A percentile compares a stretch with the other conserved stretches of the same genome.
Evolutionary conservation across 192 early-diverging fungal genomes (phyloP).

Genomic region (Cetraspora pellucida): DNA sequence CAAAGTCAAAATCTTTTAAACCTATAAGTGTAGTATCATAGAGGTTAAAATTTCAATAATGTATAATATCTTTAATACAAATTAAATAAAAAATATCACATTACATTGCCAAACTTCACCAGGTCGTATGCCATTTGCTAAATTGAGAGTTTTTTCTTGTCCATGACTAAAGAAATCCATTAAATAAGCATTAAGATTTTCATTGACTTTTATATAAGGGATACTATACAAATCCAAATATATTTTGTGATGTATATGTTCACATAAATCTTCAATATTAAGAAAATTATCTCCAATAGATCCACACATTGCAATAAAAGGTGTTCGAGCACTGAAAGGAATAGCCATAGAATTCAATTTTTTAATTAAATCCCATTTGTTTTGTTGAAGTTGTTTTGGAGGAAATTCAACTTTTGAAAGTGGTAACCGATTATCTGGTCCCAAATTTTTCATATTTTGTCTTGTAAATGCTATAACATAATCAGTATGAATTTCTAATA

Average conservation of each 20-base stretch:
- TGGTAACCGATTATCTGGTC: constrained; percentile 3
- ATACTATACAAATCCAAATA: constrained; percentile 22
- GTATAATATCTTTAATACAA: background rate
- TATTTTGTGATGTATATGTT: constrained; percentile 22
- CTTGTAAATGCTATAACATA: constrained; percentile 21
- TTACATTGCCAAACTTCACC: too few species aligned
- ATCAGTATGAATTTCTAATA: constrained; percentile 28
- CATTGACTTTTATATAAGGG: background rate
- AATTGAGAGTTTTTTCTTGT: constrained; percentile 17
- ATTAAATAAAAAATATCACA: constrained; percentile 4
- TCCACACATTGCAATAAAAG: constrained; percentile 29
- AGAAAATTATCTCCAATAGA: constrained; percentile 13
- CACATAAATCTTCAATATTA: constrained; percentile 10
- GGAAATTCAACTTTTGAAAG: constrained; percentile 14
- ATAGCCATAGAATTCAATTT: background rate
- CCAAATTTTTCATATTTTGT: background rate
- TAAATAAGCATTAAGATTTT: constrained; percentile 22
- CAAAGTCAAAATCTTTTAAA: constrained; percentile 22
- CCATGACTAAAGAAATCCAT: constrained; percentile 27
- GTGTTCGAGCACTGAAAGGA: constrained; percentile 24
- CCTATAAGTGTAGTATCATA: background rate
- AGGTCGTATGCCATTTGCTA: constrained; percentile 31
- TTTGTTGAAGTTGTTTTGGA: background rate
- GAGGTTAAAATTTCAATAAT: background rate
- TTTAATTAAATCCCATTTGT: background rate